Evolutionary conservation across 192 early-diverging fungal genomes (phyloP).

Genomic region (Backusella westeae): DNA sequence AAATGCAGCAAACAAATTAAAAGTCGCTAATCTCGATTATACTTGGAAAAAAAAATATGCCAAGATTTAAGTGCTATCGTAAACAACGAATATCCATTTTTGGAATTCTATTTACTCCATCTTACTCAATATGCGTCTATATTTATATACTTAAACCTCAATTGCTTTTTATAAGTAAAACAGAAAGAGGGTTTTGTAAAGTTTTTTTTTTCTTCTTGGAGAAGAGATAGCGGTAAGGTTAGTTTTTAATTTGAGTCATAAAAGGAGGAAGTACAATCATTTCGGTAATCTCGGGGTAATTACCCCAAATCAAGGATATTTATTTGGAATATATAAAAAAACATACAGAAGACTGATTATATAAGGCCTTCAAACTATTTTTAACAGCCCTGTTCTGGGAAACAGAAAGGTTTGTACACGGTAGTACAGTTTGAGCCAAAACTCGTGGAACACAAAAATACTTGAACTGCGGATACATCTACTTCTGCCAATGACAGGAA

Average conservation of each 20-base stretch:
- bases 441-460: not conserved
- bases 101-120: not conserved
- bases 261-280: not conserved
- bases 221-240: not conserved
- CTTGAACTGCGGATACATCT: not conserved
- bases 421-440: not conserved
- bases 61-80: not conserved
- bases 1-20: not conserved
- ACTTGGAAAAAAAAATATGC: not conserved
- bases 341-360: not conserved
- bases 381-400: not conserved
- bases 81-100: not conserved
- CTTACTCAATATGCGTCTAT: not conserved
- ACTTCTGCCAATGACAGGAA: not conserved
- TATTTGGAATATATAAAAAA: not conserved
- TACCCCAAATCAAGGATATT: not conserved
- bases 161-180: not conserved
- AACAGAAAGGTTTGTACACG: not conserved
- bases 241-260: constrained; percentile 1
- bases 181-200: too few relatives aligned
- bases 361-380: not conserved
- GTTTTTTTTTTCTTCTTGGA: not conserved
- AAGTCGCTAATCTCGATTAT: not conserved
- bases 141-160: not conserved
- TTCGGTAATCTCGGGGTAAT: not conserved